A percentile compares a stretch with the other conserved stretches of the same genome.
These are phyloP conservation scores for Corchorus olitorius DNA, from an alignment of 345 rosid genomes.

Conservation along the genomic window DNA sequence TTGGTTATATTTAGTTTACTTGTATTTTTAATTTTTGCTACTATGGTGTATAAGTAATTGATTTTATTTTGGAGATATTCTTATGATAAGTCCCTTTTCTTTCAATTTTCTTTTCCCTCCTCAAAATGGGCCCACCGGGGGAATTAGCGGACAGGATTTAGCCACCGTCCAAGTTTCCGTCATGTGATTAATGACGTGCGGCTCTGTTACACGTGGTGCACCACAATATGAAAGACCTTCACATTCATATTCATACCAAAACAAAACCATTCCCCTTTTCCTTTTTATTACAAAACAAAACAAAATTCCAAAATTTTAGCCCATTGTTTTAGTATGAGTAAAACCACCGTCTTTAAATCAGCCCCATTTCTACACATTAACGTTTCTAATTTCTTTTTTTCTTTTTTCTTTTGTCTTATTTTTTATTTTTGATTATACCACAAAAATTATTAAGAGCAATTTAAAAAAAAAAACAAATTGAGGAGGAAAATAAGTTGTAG, in stretches of 20 bases:
- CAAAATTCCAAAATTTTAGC: neutral
- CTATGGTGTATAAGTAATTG: no score
- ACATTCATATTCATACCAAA: no score
- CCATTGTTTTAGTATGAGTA: slow-evolving; percentile 24
- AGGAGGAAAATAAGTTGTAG: neutral
- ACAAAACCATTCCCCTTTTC: neutral
- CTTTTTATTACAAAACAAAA: neutral
- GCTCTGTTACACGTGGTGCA: slow-evolving; percentile 10
- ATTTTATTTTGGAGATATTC: neutral
- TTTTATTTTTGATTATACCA: no score
- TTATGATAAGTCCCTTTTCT: neutral
- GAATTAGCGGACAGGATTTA: slow-evolving; percentile 20
- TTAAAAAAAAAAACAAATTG: neutral
- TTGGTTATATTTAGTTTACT: neutral
- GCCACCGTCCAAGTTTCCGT: slow-evolving; percentile 19
- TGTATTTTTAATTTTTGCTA: neutral
- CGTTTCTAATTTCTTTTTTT: no score
- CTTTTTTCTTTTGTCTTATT: no score
- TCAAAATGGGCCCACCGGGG: slow-evolving; percentile 9
- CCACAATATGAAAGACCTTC: no score
- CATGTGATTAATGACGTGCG: neutral
- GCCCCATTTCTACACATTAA: no score
- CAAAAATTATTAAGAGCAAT: neutral
- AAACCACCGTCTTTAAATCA: neutral
- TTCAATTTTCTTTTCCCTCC: neutral